Percentiles rank a stretch among this genome's conserved stretches.
Conservation (phyloP, 2,329 filamentous ascomycete genomes). For the Aspergillus pseudotamarii region DNA sequence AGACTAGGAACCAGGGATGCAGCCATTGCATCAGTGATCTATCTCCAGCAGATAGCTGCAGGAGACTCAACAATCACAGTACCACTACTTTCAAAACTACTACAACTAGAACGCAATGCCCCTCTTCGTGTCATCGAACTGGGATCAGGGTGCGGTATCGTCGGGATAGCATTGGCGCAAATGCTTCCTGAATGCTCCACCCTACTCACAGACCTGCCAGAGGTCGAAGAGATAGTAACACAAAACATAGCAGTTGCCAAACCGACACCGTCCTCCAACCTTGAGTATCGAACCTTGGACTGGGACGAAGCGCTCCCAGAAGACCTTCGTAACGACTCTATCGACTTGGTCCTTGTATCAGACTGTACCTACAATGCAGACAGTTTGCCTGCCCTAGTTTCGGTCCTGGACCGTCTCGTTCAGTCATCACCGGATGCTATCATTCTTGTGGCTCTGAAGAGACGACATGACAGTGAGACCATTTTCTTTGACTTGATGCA, state of each 20-base stretch:
- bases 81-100: slow-evolving; percentile 35
- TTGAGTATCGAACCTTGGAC: slow-evolving; percentile 59
- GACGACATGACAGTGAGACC: slow-evolving; percentile 66
- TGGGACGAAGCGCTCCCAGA: slow-evolving; percentile 61
- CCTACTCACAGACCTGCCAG: slow-evolving; percentile 66
- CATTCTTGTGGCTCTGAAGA: slow-evolving; percentile 66
- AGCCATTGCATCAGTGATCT: slow-evolving; percentile 59
- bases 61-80: slow-evolving; percentile 25
- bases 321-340: slow-evolving; percentile 38
- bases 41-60: slow-evolving; percentile 50
- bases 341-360: slow-evolving; percentile 66
- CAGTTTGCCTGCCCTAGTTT: slow-evolving; percentile 65
- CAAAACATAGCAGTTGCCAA: slow-evolving; percentile 56
- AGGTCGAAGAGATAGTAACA: slow-evolving; percentile 63
- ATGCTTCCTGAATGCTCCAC: slow-evolving; percentile 56
- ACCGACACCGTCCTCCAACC: slow-evolving; percentile 45
- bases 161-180: slow-evolving; percentile 65
- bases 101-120: slow-evolving; percentile 30
- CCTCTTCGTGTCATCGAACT: slow-evolving; percentile 62
- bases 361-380: slow-evolving; percentile 76
- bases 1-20: slow-evolving; percentile 53
- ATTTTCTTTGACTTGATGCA: slow-evolving; percentile 67
- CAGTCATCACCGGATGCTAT: slow-evolving; percentile 52
- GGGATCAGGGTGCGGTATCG: slow-evolving; percentile 69
- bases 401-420: slow-evolving; percentile 56